These are phyloP conservation scores for Phytophthora macrochlamydospora DNA, from an alignment of 352 stramenopile species.

Conservation along the genomic window DNA sequence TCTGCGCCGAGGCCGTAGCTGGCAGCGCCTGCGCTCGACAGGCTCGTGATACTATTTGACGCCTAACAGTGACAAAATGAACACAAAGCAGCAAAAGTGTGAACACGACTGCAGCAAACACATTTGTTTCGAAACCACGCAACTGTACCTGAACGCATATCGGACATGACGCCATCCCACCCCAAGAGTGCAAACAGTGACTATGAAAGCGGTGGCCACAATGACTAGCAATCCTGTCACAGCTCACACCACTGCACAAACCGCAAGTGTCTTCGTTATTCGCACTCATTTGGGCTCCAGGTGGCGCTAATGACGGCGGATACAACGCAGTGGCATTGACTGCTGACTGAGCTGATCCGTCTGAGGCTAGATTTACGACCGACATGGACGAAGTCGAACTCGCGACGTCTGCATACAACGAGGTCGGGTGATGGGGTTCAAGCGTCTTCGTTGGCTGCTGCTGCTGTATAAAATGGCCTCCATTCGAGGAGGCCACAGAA, in stretches of 20 bases:
- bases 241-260: slow-evolving; percentile 50
- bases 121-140: not conserved
- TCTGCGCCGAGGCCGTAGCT: slow-evolving; percentile 31
- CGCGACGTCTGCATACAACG: slow-evolving; percentile 38
- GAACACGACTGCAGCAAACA: slow-evolving; percentile 10
- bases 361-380: slow-evolving; percentile 35
- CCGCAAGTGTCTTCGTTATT: slow-evolving; percentile 38
- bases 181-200: slow-evolving; percentile 70
- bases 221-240: slow-evolving; percentile 54
- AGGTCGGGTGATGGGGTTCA: slow-evolving; percentile 29
- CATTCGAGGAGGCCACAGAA: slow-evolving; percentile 26
- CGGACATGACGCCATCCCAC: slow-evolving; percentile 54
- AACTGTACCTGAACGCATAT: slow-evolving; percentile 51
- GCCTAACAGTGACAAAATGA: slow-evolving; percentile 17
- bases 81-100: slow-evolving; percentile 9
- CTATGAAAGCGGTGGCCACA: slow-evolving; percentile 79
- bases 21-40: slow-evolving; percentile 16
- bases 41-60: slow-evolving; percentile 36
- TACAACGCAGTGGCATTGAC: slow-evolving; percentile 37
- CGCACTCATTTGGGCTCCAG: slow-evolving; percentile 22
- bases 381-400: slow-evolving; percentile 38
- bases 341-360: slow-evolving; percentile 29
- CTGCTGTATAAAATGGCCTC: slow-evolving; percentile 39
- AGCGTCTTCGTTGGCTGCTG: slow-evolving; percentile 25
- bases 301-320: slow-evolving; percentile 23